Base-by-base conservation (phyloP, 2,329 filamentous ascomycete genomes). In the Neospermospora avenae region DNA sequence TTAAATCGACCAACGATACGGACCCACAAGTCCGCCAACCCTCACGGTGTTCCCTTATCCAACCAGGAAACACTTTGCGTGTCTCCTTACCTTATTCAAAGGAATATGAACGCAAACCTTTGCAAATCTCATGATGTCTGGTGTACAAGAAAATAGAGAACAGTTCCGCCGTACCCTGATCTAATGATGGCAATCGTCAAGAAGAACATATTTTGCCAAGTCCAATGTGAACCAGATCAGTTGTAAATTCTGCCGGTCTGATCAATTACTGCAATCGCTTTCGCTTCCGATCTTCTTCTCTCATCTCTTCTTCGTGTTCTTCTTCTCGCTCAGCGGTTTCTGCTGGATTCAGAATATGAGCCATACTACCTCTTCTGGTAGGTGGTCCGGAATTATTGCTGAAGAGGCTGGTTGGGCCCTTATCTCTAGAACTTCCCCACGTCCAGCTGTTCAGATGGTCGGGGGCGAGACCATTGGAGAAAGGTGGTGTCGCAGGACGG, bases 311-410 rank as follows among this genome's bases (percentile, higher is more conserved):
- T 48, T 86, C 85, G 20, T 84, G 82, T 60, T 88, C 86, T 59
- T 86, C 85, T 13, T 83, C 82, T 61, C 84, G 74, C 72, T 89
- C 86, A 1, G 82, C 83, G 1, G 86, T 88, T 65, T 88, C 85
- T 14, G 86, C 84, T 5, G 86, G 87, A 66, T 89, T 89, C 0
- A 89, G 77, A 24, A 89, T 89, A 66, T 85, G 88, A 6, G 86
- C 86, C 86, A 89, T 89, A 69, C 86, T 89, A 25, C 84, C 86
- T 62, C 86, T 79, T 57, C 87, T 76, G 7, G 86, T 89, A n/a
- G 84, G 84, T 3, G 86, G 85, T 0, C 79, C 81, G 3, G 80
- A 78, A 41, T 77, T 80, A 57, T 81, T 80, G 55, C 69, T 71
- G 51, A 72, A 67, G 2, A 69, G 56, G 25, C 62, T 57, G 48